phyloP scores from a whole-genome alignment of 2,329 filamentous ascomycete genomes.

The Talaromyces marneffei region DNA sequence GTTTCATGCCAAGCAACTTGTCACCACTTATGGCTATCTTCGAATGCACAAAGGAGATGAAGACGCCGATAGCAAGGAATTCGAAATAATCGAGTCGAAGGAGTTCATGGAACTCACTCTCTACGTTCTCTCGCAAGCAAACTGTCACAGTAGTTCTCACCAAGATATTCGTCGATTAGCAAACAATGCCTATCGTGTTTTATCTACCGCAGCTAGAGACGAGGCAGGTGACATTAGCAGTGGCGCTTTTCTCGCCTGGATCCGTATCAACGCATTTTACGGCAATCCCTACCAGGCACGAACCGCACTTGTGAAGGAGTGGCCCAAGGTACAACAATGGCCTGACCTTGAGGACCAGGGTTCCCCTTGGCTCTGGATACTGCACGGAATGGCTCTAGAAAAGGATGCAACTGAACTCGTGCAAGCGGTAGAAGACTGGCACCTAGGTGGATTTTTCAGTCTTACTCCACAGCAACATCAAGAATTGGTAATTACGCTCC shows the following conservation, averaged over 20 bases:
- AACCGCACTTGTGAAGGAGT: slow-evolving; percentile 40
- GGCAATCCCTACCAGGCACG: slow-evolving; percentile 52
- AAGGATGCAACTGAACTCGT: slow-evolving; percentile 56
- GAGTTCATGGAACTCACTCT: slow-evolving; percentile 38
- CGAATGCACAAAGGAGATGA: slow-evolving; percentile 28
- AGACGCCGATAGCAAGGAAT: slow-evolving; percentile 28
- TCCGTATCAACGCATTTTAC: slow-evolving; percentile 49
- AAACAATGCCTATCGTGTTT: slow-evolving; percentile 27
- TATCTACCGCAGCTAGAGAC: slow-evolving; percentile 34
- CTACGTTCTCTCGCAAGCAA: slow-evolving; percentile 32
- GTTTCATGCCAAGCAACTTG: slow-evolving; percentile 59
- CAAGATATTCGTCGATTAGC: slow-evolving; percentile 37
- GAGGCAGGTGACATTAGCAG: slow-evolving; percentile 29
- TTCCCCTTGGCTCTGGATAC: slow-evolving; percentile 45
- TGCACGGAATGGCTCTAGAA: slow-evolving; percentile 56
- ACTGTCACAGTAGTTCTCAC: slow-evolving; percentile 32
- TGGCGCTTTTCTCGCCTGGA: slow-evolving; percentile 41
- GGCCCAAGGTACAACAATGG: slow-evolving; percentile 27
- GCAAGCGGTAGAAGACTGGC: slow-evolving; percentile 46
- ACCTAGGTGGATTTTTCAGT: slow-evolving; percentile 45
- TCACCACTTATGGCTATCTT: slow-evolving; percentile 58
- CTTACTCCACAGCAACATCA: slow-evolving; percentile 39
- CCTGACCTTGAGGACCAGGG: slow-evolving; percentile 15
- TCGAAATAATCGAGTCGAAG: slow-evolving; percentile 33
- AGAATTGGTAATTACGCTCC: slow-evolving; percentile 58